phyloP scores from a whole-genome alignment of 2,329 filamentous ascomycete genomes.

The Pyricularia pennisetigena region DNA sequence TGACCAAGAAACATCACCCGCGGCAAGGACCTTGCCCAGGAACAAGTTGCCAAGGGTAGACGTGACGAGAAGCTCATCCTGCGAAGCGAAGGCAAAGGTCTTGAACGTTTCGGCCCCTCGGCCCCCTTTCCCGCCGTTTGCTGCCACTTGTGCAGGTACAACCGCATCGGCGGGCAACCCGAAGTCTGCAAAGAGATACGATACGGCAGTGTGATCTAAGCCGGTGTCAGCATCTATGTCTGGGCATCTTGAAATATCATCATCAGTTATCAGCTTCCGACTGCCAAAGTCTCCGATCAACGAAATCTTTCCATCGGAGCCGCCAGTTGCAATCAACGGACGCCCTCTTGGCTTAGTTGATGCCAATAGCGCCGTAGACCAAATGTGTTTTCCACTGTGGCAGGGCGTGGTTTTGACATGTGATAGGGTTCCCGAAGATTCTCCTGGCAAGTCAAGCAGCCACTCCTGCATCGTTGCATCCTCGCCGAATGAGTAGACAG shows the following conservation, averaged over 20 bases:
- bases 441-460: constrained; percentile 38
- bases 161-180: neutral
- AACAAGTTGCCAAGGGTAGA: constrained; percentile 11
- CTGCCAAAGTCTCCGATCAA: constrained; percentile 23
- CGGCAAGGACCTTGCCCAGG: constrained; percentile 6
- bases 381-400: constrained; percentile 85
- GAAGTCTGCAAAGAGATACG: constrained; percentile 4
- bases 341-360: constrained; percentile 17
- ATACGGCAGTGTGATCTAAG: neutral
- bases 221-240: neutral
- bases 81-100: constrained; percentile 55
- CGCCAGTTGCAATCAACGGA: constrained; percentile 58
- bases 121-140: neutral
- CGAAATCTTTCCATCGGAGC: constrained; percentile 66
- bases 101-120: constrained; percentile 8
- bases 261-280: neutral
- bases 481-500: constrained; percentile 71
- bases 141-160: neutral
- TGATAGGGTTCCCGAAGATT: constrained; percentile 25
- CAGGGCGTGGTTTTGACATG: constrained; percentile 48
- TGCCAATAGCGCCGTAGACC: constrained; percentile 51
- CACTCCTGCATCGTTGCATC: constrained; percentile 71
- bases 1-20: constrained; percentile 26
- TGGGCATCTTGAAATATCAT: neutral
- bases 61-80: constrained; percentile 61